phyloP scores from a whole-genome alignment of 1,139 yeast species.

The Suhomyces bribrorum region DNA sequence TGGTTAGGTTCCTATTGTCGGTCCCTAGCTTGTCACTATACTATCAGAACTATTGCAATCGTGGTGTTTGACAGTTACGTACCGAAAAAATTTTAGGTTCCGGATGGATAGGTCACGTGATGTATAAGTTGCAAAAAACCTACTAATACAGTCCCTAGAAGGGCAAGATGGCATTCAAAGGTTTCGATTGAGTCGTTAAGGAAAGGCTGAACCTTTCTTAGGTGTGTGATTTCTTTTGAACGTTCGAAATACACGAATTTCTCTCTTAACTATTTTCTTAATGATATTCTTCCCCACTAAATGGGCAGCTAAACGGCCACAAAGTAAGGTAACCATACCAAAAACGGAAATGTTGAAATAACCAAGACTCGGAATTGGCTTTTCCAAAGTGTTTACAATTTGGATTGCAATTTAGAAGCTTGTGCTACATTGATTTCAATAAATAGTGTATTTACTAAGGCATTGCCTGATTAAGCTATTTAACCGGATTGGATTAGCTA shows the following conservation, averaged over 20 bases:
- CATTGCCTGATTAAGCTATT: neutral
- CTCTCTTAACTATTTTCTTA: too few species aligned
- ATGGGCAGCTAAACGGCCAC: too few species aligned
- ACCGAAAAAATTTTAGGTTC: constrained; percentile 19
- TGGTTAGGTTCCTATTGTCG: neutral
- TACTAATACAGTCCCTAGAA: constrained; percentile 1
- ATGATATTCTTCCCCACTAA: too few species aligned
- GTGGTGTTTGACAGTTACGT: neutral
- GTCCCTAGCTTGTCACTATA: neutral
- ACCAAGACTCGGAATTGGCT: too few species aligned
- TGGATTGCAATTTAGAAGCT: too few species aligned
- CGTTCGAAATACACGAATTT: too few species aligned
- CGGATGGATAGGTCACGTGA: constrained; percentile 17
- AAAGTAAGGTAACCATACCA: too few species aligned
- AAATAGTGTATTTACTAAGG: neutral
- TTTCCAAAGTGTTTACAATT: too few species aligned
- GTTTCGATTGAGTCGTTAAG: neutral
- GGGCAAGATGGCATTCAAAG: too few species aligned
- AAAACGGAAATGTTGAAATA: too few species aligned
- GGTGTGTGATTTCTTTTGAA: too few species aligned
- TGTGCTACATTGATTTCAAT: neutral
- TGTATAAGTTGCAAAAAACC: constrained; percentile 3
- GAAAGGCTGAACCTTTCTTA: too few species aligned
- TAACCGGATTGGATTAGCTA: neutral
- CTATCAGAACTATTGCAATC: neutral